Percentiles rank a stretch among this genome's conserved stretches.
phyloP scores from a whole-genome alignment of 202 grass and related monocot genomes.

The Setaria italica region DNA sequence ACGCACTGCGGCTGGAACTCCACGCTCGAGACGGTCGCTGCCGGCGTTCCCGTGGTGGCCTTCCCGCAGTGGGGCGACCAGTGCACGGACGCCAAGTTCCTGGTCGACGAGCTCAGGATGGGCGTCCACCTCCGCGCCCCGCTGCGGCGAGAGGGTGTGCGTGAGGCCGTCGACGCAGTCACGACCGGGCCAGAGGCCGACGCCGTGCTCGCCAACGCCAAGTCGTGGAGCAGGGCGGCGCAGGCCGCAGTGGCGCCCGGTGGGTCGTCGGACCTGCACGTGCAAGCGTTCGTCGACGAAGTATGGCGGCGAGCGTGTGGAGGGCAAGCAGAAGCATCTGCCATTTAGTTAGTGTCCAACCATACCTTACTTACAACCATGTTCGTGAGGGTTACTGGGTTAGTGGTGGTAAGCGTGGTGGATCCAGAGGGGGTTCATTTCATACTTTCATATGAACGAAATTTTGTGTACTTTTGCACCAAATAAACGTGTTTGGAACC shows the following conservation, averaged over 20 bases:
- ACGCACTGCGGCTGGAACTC: conserved; percentile 93
- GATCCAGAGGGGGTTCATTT: too few relatives aligned
- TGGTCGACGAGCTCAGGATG: conserved; percentile 58
- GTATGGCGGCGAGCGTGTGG: conserved; percentile 23
- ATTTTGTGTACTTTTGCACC: too few relatives aligned
- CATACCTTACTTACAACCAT: too few relatives aligned
- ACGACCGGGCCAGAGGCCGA: conserved; percentile 40
- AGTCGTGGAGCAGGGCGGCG: conserved; percentile 55
- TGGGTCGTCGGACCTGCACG: conserved; percentile 62
- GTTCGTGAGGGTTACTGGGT: too few relatives aligned
- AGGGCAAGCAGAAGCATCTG: too few relatives aligned
- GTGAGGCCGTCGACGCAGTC: conserved; percentile 58
- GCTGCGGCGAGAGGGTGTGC: conserved; percentile 51
- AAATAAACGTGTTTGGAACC: too few relatives aligned
- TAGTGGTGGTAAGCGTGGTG: too few relatives aligned
- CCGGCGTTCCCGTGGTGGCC: conserved; percentile 68
- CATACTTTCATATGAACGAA: too few relatives aligned
- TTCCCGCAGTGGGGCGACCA: conserved; percentile 84
- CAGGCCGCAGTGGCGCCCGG: conserved; percentile 43
- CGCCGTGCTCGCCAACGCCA: conserved; percentile 43
- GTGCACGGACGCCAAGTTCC: conserved; percentile 63
- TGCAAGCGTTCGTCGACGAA: conserved; percentile 67
- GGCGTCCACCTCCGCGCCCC: background rate
- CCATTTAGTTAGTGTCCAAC: too few relatives aligned
- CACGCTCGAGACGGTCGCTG: conserved; percentile 64